A percentile compares a stretch with the other conserved stretches of the same genome.
phyloP scores from a whole-genome alignment of 257 asterid species.

The Scutellaria galericulata region DNA sequence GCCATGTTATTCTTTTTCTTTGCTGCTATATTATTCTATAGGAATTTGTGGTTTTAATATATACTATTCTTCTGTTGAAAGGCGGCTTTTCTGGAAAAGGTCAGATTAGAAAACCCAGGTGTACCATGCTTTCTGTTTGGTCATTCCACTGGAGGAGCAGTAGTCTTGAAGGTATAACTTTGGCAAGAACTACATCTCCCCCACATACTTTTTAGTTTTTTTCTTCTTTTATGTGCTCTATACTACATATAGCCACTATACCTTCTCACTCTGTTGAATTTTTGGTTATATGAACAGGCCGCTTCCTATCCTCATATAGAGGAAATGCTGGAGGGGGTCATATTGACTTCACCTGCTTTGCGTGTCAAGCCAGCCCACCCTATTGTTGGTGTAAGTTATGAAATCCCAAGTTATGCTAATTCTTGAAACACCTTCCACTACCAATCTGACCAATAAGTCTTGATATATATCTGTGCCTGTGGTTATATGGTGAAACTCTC shows the following conservation, averaged over 20 bases:
- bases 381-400: slow-evolving; percentile 78
- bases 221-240: neutral
- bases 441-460: no score
- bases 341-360: slow-evolving; percentile 96
- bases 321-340: slow-evolving; percentile 87
- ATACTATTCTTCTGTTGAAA: slow-evolving; percentile 37
- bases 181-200: neutral
- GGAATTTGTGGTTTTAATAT: slow-evolving; percentile 21
- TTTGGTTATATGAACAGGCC: slow-evolving; percentile 58
- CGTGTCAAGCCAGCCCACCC: slow-evolving; percentile 99
- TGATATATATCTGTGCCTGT: no score
- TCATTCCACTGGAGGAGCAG: slow-evolving; percentile 99
- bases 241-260: neutral
- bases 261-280: slow-evolving; percentile 26
- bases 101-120: slow-evolving; percentile 74
- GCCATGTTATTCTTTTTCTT: slow-evolving; percentile 7
- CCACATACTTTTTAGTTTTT: neutral
- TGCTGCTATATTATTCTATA: slow-evolving; percentile 9
- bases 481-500: no score
- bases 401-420: neutral
- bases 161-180: slow-evolving; percentile 79
- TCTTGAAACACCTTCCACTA: neutral
- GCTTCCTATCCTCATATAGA: slow-evolving; percentile 75
- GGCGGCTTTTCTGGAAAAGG: slow-evolving; percentile 81
- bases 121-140: slow-evolving; percentile 94